phyloP scores from a whole-genome alignment of 768 basidiomycete genomes.

The Auricularia heimuer region DNA sequence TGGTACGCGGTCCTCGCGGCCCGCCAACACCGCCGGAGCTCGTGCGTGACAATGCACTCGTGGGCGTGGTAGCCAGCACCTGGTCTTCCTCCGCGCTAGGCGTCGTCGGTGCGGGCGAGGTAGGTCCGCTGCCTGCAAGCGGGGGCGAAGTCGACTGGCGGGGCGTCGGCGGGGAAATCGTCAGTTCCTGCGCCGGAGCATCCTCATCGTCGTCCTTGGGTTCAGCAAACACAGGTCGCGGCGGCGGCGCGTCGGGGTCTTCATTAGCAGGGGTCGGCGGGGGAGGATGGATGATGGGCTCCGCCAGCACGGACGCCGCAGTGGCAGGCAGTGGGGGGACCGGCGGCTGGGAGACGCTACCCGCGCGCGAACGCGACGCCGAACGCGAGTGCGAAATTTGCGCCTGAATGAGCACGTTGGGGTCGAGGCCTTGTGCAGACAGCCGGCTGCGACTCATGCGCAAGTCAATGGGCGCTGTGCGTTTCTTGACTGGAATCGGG shows the following conservation, averaged over 20 bases:
- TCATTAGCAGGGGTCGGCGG: constrained; percentile 11
- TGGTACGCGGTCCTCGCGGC: constrained; percentile 7
- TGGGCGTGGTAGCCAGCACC: not conserved
- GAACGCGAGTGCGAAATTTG: constrained; percentile 10
- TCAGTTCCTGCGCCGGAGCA: not conserved
- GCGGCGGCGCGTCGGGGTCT: constrained; percentile 16
- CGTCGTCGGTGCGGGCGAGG: constrained; percentile 3
- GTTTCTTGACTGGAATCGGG: constrained; percentile 72
- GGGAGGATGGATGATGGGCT: not conserved
- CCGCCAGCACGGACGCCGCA: constrained; percentile 11
- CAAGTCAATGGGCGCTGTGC: constrained; percentile 82
- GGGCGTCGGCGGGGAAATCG: constrained; percentile 4
- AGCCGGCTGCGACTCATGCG: constrained; percentile 72
- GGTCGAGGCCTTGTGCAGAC: constrained; percentile 52
- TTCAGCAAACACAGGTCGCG: constrained; percentile 11
- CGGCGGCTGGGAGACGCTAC: constrained; percentile 15
- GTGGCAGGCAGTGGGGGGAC: constrained; percentile 10
- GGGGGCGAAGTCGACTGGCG: not conserved
- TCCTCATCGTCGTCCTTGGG: constrained; percentile 9
- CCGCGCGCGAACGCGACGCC: not conserved
- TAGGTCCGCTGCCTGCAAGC: not conserved
- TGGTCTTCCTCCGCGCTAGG: constrained; percentile 3
- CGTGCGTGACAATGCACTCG: not conserved
- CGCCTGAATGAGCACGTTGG: constrained; percentile 59
- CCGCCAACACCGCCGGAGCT: constrained; percentile 8